phyloP scores from a whole-genome alignment of 768 basidiomycete genomes.

The Pulveroboletus sp. region DNA sequence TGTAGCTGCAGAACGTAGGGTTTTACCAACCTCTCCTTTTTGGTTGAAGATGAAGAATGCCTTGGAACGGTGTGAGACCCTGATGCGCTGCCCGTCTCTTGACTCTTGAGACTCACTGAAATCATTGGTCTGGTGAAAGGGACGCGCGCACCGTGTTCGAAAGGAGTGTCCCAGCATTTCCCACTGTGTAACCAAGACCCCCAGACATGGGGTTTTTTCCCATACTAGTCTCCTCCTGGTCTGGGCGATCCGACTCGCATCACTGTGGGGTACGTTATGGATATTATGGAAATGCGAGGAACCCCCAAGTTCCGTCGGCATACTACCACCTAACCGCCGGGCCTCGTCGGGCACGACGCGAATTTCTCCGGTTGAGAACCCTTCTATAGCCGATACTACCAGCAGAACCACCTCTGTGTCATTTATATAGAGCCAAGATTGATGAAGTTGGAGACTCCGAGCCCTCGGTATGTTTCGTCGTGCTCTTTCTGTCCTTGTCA shows the following conservation, averaged over 20 bases:
- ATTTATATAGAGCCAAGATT: slow-evolving; percentile 7
- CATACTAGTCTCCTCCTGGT: too few species aligned
- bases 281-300: too few species aligned
- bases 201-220: too few species aligned
- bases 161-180: too few species aligned
- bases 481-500: neutral
- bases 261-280: too few species aligned
- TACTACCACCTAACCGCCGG: too few species aligned
- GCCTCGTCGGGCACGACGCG: too few species aligned
- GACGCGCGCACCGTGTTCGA: too few species aligned
- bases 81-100: neutral
- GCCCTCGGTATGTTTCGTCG: slow-evolving; percentile 12
- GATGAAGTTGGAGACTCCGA: neutral
- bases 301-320: too few species aligned
- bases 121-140: slow-evolving; percentile 35
- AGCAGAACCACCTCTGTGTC: neutral
- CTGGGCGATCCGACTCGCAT: too few species aligned
- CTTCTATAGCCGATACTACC: neutral
- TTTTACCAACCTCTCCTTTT: slow-evolving; percentile 90
- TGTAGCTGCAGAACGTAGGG: neutral
- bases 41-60: slow-evolving; percentile 99
- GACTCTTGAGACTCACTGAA: slow-evolving; percentile 35
- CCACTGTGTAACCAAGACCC: too few species aligned
- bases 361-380: too few species aligned
- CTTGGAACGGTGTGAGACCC: slow-evolving; percentile 38